Base-by-base conservation (phyloP, 805 yeast genomes). In the Spathaspora sp. region DNA sequence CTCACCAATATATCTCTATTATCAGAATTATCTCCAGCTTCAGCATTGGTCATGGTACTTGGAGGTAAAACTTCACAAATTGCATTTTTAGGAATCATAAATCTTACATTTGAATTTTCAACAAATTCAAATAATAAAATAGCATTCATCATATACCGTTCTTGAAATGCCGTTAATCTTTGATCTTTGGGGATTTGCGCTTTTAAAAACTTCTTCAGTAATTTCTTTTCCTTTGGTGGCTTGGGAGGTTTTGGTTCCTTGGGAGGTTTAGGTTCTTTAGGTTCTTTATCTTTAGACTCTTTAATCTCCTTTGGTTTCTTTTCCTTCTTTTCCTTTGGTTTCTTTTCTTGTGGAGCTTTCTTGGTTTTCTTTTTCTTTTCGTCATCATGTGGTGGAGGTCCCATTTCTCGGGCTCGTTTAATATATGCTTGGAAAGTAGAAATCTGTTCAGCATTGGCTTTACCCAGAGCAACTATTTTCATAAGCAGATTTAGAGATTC, bases 391-490 rank as follows among this genome's bases (percentile, higher is more conserved):
- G 74, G 68, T 56, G 58, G 83, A 53, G 66, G 83, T 55, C 91
- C 89, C 91, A 86, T 85, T 28, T 78, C 82, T 55, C 87, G 78
- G 0, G 97, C 97, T 50, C 83, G 75, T 53, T 82, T 84, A 51
- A 93, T 90, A 59, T 87, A 88, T 18, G 79, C 83, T 65, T 92
- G 96, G 65, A 93, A 93, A 45, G 81, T 83, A 20, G 80, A 72
- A 16, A 93, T 86, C 64, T 90, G 93, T 6, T 78, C 83, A 5
- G 81, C 79, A 0, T 83, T 66, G 0, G 97, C 97, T 20, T 75
- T 77, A 4, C 96, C 96, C 51, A 86, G 79, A 0, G 98, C 97
- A 1, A 93, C 97, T 5, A 78, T 79, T 55, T 85, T 83, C 97
- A 93, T 91, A 49, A 93, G 70, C 0, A 78, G 68, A 56, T 83